phyloP scores from a whole-genome alignment of 1,284 basidiomycete species.

The Ustilago sp. region DNA sequence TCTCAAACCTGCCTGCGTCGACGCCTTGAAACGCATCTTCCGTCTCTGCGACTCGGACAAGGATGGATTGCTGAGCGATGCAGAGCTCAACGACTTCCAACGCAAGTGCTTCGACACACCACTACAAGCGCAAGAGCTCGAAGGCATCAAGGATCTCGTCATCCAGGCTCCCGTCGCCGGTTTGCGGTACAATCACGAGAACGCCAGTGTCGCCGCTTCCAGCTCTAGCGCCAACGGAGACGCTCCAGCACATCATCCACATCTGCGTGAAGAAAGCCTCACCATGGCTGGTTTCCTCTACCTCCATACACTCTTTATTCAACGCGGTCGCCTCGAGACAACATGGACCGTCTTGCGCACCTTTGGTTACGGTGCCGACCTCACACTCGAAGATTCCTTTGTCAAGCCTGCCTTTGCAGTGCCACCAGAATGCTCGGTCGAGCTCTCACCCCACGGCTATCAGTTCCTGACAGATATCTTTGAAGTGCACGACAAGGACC shows the following conservation, averaged over 20 bases:
- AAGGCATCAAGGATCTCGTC: conserved; percentile 72
- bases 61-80: conserved; percentile 88
- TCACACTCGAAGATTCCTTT: conserved; percentile 74
- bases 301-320: conserved; percentile 96
- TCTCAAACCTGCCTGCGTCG: conserved; percentile 86
- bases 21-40: conserved; percentile 92
- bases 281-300: conserved; percentile 94
- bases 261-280: conserved; percentile 74
- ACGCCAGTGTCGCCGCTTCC: conserved; percentile 47
- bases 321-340: conserved; percentile 93
- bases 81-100: conserved; percentile 96
- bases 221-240: conserved; percentile 47
- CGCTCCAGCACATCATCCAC: conserved; percentile 45
- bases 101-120: conserved; percentile 95
- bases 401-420: conserved; percentile 81
- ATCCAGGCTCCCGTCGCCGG: conserved; percentile 49
- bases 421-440: conserved; percentile 90
- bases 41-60: conserved; percentile 95
- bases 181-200: conserved; percentile 48
- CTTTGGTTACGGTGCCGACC: conserved; percentile 95
- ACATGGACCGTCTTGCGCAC: conserved; percentile 96
- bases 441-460: conserved; percentile 90
- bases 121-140: conserved; percentile 89
- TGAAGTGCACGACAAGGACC: conserved; percentile 95
- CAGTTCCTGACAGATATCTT: conserved; percentile 98